Base-by-base conservation (phyloP, 805 yeast species). In the Starmerella roubikii region DNA sequence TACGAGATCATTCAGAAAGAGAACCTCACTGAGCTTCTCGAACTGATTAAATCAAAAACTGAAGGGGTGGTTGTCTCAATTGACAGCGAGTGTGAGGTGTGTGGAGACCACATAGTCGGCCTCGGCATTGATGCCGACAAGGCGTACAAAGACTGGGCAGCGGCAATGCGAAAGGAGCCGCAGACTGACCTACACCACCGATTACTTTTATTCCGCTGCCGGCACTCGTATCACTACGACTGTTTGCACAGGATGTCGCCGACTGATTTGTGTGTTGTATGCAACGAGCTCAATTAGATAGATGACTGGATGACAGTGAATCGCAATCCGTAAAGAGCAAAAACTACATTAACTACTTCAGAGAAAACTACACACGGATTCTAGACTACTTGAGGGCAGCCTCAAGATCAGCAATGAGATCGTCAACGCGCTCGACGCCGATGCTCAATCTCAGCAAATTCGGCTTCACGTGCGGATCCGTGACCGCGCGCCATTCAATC, bases 401-500 rank as follows among this genome's bases (percentile, higher is more conserved):
- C n/a, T 62, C 66, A 13, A 86, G 61, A 54, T 88, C 96, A 0
- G 59, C 67, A 37, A 84, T 79, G 50, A 86, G 65, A 53, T 86
- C 96, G 3, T 78, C 70, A 3, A 72, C 64, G 49, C 78, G 71
- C 56, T 86, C 95, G 34, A 77, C 67, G 18, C 96, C 97, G 32
- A 80, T 66, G 43, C 93, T 80, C 5, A 86, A 61, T 57, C 96
- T 69, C 30, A 86, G 58, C 34, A 84, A 56, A 1, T 71, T 68
- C 18, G 71, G 68, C 17, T 69, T 64, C 12, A 76, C 78, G 3
- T 60, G 47, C 1, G 69, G 55, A 54, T 84, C 88, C 19, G 78
- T 69, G 60, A 86, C 54, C 0, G 83, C 77, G 54, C 95, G 72
- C 94, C 94, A 84, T 59, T 86, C 96, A 41, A 86, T 74, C 53